Conservation (phyloP, 2,329 filamentous ascomycete genomes). For the Chaetomium sp. region DNA sequence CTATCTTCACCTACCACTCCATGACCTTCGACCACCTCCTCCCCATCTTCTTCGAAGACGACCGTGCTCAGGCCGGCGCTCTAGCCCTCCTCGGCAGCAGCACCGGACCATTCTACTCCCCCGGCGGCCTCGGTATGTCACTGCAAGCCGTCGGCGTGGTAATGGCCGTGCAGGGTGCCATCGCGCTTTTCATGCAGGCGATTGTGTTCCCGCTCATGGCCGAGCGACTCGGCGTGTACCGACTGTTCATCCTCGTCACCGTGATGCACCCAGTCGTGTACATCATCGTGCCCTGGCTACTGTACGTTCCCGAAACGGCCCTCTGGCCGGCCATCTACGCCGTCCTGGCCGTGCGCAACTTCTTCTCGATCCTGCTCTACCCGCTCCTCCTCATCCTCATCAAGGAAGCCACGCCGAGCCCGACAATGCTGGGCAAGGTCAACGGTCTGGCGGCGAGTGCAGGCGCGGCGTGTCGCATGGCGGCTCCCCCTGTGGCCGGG, state of each 20-base stretch:
- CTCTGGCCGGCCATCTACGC: constrained; percentile 53
- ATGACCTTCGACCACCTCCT: constrained; percentile 93
- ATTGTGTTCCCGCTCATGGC: constrained; percentile 59
- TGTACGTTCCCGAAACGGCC: constrained; percentile 45
- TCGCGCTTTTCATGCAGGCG: constrained; percentile 67
- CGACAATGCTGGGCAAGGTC: constrained; percentile 53
- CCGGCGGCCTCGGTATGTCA: constrained; percentile 57
- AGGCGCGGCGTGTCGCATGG: constrained; percentile 59
- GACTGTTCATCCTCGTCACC: constrained; percentile 51
- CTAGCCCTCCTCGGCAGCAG: constrained; percentile 18
- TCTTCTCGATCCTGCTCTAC: constrained; percentile 58
- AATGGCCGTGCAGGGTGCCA: constrained; percentile 43
- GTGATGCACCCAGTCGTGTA: constrained; percentile 57
- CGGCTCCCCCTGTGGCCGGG: constrained; percentile 59
- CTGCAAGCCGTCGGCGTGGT: constrained; percentile 55
- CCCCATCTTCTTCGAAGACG: constrained; percentile 88
- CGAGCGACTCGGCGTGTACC: constrained; percentile 51
- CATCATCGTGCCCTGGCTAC: constrained; percentile 51
- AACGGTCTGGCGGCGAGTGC: constrained; percentile 62
- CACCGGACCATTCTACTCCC: constrained; percentile 45
- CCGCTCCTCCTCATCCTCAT: constrained; percentile 60
- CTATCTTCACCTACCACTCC: constrained; percentile 88
- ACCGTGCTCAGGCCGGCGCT: constrained; percentile 41
- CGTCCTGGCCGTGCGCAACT: constrained; percentile 51
- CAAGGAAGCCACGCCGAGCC: constrained; percentile 56